Evolutionary conservation across 768 basidiomycete species (phyloP).

Genomic region (Thelephora ganbajun): DNA sequence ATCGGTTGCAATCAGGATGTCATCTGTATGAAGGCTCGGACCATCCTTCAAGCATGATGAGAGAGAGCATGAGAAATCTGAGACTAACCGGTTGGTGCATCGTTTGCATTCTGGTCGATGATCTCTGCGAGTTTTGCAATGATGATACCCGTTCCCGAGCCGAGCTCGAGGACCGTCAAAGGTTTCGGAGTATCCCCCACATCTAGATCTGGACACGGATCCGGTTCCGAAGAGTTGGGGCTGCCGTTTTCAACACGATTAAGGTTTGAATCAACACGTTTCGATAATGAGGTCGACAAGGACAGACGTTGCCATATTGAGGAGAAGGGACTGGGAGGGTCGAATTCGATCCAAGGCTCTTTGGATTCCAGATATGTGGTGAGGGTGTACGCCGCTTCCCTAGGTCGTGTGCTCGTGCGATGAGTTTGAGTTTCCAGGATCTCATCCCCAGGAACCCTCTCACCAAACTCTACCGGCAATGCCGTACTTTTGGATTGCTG

Average conservation of each 20-base stretch:
- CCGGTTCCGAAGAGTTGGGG: background rate
- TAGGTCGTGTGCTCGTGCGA: constrained; percentile 16
- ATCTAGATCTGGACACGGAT: background rate
- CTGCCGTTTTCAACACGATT: no score
- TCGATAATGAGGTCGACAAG: background rate
- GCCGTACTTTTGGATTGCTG: constrained; percentile 57
- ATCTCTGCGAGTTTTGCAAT: constrained; percentile 31
- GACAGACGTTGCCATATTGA: constrained; percentile 2
- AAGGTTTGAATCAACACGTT: background rate
- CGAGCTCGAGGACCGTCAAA: constrained; percentile 52
- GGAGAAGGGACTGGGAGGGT: constrained; percentile 35
- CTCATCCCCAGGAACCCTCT: constrained; percentile 10
- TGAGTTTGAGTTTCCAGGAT: background rate
- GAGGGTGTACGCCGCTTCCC: constrained; percentile 64
- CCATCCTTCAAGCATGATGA: no score
- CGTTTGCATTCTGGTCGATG: no score
- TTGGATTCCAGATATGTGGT: constrained; percentile 34
- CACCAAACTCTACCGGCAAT: constrained; percentile 84
- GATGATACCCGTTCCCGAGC: constrained; percentile 64
- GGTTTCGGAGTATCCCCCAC: background rate
- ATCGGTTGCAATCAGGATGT: constrained; percentile 48
- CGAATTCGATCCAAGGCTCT: constrained; percentile 27
- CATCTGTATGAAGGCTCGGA: no score
- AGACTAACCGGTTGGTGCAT: no score
- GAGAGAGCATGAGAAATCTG: no score